phyloP scores from a whole-genome alignment of 73 alveolate genomes.

The Paramecium sexaurelia region DNA sequence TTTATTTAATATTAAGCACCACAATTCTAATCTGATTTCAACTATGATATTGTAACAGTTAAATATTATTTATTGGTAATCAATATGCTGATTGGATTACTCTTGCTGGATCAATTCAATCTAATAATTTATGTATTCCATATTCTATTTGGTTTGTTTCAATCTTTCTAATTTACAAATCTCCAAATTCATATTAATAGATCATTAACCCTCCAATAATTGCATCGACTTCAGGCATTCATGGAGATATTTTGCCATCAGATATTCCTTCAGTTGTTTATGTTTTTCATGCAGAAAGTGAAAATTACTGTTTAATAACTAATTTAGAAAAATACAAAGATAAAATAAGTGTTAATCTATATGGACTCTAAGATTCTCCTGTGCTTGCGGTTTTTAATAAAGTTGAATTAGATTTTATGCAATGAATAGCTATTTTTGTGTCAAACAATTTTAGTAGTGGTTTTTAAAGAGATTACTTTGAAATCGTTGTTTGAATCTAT shows the following conservation, averaged over 20 bases:
- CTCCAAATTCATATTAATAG: neutral
- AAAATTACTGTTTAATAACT: neutral
- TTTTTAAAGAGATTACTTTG: neutral
- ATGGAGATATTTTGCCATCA: neutral
- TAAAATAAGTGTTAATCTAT: neutral
- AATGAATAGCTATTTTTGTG: neutral
- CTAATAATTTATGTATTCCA: neutral
- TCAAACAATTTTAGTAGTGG: neutral
- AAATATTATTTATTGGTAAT: neutral
- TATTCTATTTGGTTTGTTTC: neutral
- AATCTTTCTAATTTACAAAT: neutral
- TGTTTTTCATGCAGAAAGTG: neutral
- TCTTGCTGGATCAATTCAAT: neutral
- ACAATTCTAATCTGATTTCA: neutral
- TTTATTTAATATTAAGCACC: neutral
- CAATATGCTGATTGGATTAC: slow-evolving; percentile 42
- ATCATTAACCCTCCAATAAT: neutral
- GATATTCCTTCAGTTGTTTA: neutral
- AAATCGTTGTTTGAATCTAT: neutral
- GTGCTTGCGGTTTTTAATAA: neutral
- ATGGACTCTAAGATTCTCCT: neutral
- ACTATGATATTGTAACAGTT: neutral
- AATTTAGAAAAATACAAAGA: neutral
- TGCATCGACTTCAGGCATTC: neutral
- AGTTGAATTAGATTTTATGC: neutral